A percentile compares a stretch with the other conserved stretches of the same genome.
These are phyloP conservation scores for Calendula officinalis DNA, from an alignment of 129 eudicot genomes.

Conservation along the genomic window DNA sequence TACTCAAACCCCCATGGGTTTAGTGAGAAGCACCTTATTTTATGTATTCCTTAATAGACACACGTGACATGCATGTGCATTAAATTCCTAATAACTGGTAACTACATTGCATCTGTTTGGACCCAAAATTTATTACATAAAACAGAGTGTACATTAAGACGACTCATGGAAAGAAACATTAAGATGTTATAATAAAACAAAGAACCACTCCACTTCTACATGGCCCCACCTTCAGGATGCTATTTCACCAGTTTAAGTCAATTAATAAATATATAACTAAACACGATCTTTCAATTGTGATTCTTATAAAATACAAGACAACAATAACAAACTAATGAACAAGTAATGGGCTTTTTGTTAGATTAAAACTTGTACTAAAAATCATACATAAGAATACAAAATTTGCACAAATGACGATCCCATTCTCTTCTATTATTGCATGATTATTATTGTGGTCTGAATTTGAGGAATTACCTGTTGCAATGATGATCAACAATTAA, in stretches of 20 bases:
- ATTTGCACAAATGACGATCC: conserved; percentile 31
- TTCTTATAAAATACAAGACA: conserved; percentile 15
- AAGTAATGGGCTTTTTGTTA: conserved; percentile 29
- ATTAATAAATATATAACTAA: background rate
- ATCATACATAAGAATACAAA: conserved; percentile 17
- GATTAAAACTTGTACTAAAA: conserved; percentile 25
- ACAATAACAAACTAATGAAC: conserved; percentile 13
- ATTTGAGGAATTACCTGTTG: conserved; percentile 19
- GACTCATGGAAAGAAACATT: conserved; percentile 19
- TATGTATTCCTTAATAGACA: too few species aligned
- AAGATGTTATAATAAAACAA: conserved; percentile 27
- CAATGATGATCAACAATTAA: conserved; percentile 22
- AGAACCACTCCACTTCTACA: conserved; percentile 24
- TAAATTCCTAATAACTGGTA: too few species aligned
- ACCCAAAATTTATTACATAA: background rate
- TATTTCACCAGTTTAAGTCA: conserved; percentile 10
- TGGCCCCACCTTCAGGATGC: conserved; percentile 28
- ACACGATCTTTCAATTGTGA: conserved; percentile 21
- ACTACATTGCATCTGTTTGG: conserved; percentile 4
- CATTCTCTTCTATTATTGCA: conserved; percentile 7
- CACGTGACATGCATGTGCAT: too few species aligned
- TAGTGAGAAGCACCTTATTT: too few species aligned
- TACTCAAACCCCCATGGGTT: too few species aligned
- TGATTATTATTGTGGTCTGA: conserved; percentile 13
- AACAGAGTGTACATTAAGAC: background rate